Evolutionary conservation across 1,284 basidiomycete species (phyloP).

Genomic region (Cutaneotrichosporon daszewskae): DNA sequence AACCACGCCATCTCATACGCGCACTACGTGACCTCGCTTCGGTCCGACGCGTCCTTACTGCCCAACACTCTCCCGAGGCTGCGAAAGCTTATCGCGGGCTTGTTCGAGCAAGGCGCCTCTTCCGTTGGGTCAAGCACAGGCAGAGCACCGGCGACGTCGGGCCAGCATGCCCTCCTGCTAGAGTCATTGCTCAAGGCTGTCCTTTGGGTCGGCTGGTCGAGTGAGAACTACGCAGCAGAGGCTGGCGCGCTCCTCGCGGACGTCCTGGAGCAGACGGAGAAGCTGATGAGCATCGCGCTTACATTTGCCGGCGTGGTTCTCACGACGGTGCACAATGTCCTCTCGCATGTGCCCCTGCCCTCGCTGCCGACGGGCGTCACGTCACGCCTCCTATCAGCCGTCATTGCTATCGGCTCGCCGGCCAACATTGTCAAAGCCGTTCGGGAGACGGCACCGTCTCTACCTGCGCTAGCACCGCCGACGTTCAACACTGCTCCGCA

Average conservation of each 20-base stretch:
- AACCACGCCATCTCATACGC: slow-evolving; percentile 45
- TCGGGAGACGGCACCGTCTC: slow-evolving; percentile 8
- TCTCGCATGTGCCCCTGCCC: slow-evolving; percentile 28
- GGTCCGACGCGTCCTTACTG: too few species aligned
- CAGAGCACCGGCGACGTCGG: slow-evolving; percentile 12
- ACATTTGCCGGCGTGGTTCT: slow-evolving; percentile 34
- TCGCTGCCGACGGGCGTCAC: slow-evolving; percentile 16
- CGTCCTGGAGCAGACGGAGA: slow-evolving; percentile 21
- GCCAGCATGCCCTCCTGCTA: slow-evolving; percentile 28
- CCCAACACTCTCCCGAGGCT: slow-evolving; percentile 11
- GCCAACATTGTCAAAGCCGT: slow-evolving; percentile 33
- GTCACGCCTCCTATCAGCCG: slow-evolving; percentile 15
- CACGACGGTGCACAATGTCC: slow-evolving; percentile 23
- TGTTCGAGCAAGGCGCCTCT: slow-evolving; percentile 23
- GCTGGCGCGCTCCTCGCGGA: slow-evolving; percentile 21
- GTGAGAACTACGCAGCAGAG: slow-evolving; percentile 13
- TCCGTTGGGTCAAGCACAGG: neutral
- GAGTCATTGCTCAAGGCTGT: slow-evolving; percentile 32
- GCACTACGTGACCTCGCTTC: slow-evolving; percentile 38
- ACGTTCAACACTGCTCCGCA: slow-evolving; percentile 28
- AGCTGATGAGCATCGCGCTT: slow-evolving; percentile 14
- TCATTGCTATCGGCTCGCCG: slow-evolving; percentile 24
- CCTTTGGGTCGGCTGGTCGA: slow-evolving; percentile 35
- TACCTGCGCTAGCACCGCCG: neutral
- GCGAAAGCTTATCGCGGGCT: slow-evolving; percentile 24